Conservation (phyloP, 192 early-diverging fungal species). For the Coemansia sp. region DNA sequence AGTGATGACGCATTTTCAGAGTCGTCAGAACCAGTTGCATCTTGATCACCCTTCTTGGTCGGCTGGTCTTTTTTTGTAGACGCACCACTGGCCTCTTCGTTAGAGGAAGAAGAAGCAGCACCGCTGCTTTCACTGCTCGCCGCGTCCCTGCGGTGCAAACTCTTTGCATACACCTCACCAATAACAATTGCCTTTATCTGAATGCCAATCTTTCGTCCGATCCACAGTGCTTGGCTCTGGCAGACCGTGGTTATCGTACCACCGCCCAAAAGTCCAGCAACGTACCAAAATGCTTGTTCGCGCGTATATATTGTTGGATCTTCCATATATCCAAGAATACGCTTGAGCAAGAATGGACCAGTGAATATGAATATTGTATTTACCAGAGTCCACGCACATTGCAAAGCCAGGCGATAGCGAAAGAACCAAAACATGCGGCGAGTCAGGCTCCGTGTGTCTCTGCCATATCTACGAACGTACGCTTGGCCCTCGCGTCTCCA, state of each 20-base stretch:
- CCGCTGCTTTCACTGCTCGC: conserved; percentile 12
- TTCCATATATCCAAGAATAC: conserved; percentile 62
- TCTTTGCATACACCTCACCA: conserved; percentile 73
- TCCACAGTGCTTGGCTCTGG: conserved; percentile 68
- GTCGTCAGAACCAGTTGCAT: conserved; percentile 35
- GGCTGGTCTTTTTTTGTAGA: conserved; percentile 5
- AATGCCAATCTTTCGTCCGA: conserved; percentile 69
- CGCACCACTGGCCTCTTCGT: not conserved
- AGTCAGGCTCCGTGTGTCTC: conserved; percentile 35
- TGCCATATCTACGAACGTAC: conserved; percentile 32
- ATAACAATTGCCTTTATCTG: conserved; percentile 64
- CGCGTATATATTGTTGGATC: conserved; percentile 54
- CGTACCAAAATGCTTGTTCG: conserved; percentile 61
- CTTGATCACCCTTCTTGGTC: conserved; percentile 1
- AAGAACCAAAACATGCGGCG: conserved; percentile 53
- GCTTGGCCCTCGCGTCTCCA: conserved; percentile 29
- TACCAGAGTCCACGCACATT: conserved; percentile 51
- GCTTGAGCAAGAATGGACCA: conserved; percentile 60
- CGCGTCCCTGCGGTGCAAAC: conserved; percentile 58
- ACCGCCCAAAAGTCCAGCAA: conserved; percentile 61
- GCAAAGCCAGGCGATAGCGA: conserved; percentile 47
- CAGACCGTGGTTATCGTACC: conserved; percentile 49
- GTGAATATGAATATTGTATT: conserved; percentile 56
- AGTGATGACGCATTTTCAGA: conserved; percentile 42
- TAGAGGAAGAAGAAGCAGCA: not conserved